Evolutionary conservation across 2,329 filamentous ascomycete genomes (phyloP), one percentile per base, ranked within the genome.

Genomic region (Colletotrichum ledebouriae): DNA sequence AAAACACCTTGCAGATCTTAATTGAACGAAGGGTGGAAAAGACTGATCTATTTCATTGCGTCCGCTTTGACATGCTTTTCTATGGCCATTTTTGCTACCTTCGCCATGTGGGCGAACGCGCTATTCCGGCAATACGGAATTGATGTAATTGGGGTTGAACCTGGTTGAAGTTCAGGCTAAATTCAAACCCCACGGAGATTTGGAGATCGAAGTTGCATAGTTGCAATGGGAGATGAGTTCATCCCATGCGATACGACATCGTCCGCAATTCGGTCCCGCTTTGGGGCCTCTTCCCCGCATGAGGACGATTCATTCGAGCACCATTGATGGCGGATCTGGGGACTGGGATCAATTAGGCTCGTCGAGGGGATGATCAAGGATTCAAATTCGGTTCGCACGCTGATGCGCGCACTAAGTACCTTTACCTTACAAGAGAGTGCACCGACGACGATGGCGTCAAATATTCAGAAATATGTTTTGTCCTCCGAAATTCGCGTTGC

Each of bases 141-240:
- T 39, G 39, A 17, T 59, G 47, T n/a, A 29, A 44, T 44, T 39
- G 41, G 46, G 56, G 20, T 50, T 66, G 55, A 50, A 41, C 50
- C 55, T 53, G 42, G 56, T 17, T 37, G 34, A 59, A 65, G 41
- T 68, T 68, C 66, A 68, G 66, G 66, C 66, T 68, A 68, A 68
- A 68, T 68, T 47, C 61, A 50, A 44, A 12, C 33, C 13, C 42
- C 39, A 61, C 49, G 25, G 46, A 59, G 20, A 47, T 55, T 55
- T 52, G 33, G 34, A n/a, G 50, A 46, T 25, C 49, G 37, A n/a
- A 55, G 29, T 29, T 29, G 29, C 29, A 29, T 29, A 9, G 6
- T 29, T 29, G 29, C 29, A 29, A 9, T 29, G 46, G 64, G 41
- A 59, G 42, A 66, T 64, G 65, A 56, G 66, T 66, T 59, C 61